Evolutionary conservation across 2,329 filamentous ascomycete species (phyloP).

Genomic region (Fusarium gaditjirri): DNA sequence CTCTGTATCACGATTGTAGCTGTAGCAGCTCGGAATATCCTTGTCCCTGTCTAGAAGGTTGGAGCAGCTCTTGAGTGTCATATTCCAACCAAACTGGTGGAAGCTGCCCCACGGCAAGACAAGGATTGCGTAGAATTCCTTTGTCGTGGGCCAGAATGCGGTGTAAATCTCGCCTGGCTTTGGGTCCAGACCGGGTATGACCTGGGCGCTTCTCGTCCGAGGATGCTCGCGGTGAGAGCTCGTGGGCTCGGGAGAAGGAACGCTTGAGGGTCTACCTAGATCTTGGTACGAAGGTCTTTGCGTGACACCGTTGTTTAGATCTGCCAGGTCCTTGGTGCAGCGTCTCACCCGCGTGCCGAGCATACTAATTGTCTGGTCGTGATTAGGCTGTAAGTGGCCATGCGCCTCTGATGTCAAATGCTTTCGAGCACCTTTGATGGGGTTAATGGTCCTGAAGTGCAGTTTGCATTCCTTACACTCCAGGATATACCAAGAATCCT

Average conservation of each 20-base stretch:
- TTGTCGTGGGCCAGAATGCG: neutral
- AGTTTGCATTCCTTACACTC: neutral
- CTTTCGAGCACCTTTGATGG: neutral
- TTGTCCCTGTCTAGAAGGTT: too few species aligned
- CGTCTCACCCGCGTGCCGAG: conserved; percentile 12
- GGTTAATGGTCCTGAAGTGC: neutral
- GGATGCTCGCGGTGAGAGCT: too few species aligned
- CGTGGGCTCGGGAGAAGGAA: neutral
- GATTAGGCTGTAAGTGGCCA: too few species aligned
- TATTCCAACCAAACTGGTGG: neutral
- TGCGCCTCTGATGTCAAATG: neutral
- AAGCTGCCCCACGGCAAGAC: neutral
- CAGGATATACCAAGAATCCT: conserved; percentile 8
- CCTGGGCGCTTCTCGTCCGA: neutral
- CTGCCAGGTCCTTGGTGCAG: neutral
- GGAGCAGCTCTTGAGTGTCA: neutral
- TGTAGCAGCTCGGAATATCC: neutral
- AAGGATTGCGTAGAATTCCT: neutral
- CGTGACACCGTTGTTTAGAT: conserved; percentile 1
- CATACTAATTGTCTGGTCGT: neutral
- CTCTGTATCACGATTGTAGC: neutral
- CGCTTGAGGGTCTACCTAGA: neutral
- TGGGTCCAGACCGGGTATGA: neutral
- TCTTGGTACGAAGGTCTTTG: neutral
- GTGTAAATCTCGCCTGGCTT: conserved; percentile 10